Conservation (phyloP, 1,284 basidiomycete genomes). For the Volvariella volvacea region DNA sequence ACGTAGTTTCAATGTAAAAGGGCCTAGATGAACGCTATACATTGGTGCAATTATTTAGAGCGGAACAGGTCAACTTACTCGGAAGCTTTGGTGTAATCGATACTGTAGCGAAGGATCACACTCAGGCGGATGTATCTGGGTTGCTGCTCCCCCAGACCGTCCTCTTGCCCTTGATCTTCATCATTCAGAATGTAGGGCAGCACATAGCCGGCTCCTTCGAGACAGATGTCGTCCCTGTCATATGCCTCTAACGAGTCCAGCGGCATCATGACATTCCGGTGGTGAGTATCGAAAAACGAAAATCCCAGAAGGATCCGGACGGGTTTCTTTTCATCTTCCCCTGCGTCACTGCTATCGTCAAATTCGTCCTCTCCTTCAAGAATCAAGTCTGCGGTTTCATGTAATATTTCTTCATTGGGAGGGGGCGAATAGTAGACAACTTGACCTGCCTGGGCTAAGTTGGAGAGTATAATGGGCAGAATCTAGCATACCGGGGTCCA, state of each 20-base stretch:
- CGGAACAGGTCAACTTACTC: slow-evolving; percentile 26
- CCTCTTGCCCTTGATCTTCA: slow-evolving; percentile 33
- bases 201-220: slow-evolving; percentile 30
- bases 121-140: slow-evolving; percentile 24
- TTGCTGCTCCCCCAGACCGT: slow-evolving; percentile 15
- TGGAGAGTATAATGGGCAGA: too few relatives aligned
- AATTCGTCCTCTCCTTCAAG: slow-evolving; percentile 9
- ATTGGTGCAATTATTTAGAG: slow-evolving; percentile 2
- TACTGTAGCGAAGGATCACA: slow-evolving; percentile 24
- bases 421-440: too few relatives aligned
- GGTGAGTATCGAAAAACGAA: slow-evolving; percentile 31
- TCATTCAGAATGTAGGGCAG: slow-evolving; percentile 25
- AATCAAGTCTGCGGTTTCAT: background rate
- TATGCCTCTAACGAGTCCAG: slow-evolving; percentile 28
- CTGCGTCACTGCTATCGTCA: slow-evolving; percentile 13
- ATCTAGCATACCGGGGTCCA: too few relatives aligned
- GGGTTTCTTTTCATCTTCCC: slow-evolving; percentile 24
- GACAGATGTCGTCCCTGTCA: slow-evolving; percentile 26
- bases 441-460: too few relatives aligned
- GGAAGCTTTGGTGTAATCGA: slow-evolving; percentile 27
- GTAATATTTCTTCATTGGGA: too few relatives aligned
- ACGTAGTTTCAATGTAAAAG: slow-evolving; percentile 52
- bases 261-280: slow-evolving; percentile 27
- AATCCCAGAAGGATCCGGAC: slow-evolving; percentile 32
- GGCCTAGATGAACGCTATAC: slow-evolving; percentile 31